Evolutionary conservation across 1,284 basidiomycete species (phyloP).

Genomic region (Polyporus tsugae): DNA sequence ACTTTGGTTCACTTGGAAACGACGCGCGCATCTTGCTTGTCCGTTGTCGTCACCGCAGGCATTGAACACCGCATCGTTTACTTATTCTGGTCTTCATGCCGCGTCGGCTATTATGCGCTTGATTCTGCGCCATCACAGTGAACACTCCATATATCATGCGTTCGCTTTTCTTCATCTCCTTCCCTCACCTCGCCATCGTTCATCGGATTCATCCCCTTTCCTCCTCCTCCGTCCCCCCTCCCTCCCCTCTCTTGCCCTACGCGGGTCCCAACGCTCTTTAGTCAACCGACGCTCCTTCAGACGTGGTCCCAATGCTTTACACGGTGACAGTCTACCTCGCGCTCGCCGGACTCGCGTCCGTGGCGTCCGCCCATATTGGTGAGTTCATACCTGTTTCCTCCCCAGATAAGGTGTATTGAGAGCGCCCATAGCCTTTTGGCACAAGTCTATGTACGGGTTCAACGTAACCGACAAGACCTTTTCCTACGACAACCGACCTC

Average conservation of each 20-base stretch:
- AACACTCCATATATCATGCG: slow-evolving; percentile 9
- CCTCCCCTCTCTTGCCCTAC: slow-evolving; percentile 26
- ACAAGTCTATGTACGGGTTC: slow-evolving; percentile 56
- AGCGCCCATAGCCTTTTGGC: slow-evolving; percentile 40
- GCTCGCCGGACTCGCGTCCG: slow-evolving; percentile 36
- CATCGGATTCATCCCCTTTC: slow-evolving; percentile 6
- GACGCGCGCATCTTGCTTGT: background rate
- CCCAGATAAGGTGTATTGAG: background rate
- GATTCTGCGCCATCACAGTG: background rate
- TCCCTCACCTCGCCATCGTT: slow-evolving; percentile 16
- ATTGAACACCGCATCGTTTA: background rate
- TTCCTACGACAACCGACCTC: slow-evolving; percentile 63
- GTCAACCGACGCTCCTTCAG: slow-evolving; percentile 27
- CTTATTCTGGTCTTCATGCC: background rate
- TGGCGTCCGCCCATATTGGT: slow-evolving; percentile 38
- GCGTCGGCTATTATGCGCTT: background rate
- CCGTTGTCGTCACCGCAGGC: slow-evolving; percentile 5
- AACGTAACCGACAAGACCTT: slow-evolving; percentile 61
- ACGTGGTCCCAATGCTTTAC: slow-evolving; percentile 35
- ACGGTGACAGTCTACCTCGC: slow-evolving; percentile 33
- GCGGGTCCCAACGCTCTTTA: slow-evolving; percentile 38
- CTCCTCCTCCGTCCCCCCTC: slow-evolving; percentile 8
- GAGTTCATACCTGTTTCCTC: slow-evolving; percentile 1
- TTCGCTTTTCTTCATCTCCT: background rate
- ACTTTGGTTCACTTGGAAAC: slow-evolving; percentile 11